Percentiles rank a stretch among this genome's conserved stretches.
Evolutionary conservation across 768 basidiomycete species (phyloP).

Genomic region (Pholiota conissans): DNA sequence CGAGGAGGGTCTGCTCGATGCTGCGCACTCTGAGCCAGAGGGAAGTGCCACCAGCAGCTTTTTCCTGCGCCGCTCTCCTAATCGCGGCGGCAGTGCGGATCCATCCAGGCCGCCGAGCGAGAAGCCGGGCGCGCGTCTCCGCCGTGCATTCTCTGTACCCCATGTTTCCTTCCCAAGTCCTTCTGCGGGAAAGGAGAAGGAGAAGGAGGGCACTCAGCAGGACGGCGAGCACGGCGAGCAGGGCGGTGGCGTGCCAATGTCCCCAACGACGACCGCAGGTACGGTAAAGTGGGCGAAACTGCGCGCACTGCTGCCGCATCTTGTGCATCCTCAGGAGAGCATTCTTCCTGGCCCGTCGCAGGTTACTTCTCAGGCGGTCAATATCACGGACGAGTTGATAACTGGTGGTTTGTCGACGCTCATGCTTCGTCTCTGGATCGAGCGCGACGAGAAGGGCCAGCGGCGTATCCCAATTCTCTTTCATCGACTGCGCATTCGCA

Average conservation of each 20-base stretch:
- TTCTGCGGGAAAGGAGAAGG: slow-evolving; percentile 15
- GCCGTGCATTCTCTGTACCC: slow-evolving; percentile 36
- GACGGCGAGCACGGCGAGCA: slow-evolving; percentile 9
- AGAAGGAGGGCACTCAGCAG: slow-evolving; percentile 15
- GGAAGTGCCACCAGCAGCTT: slow-evolving; percentile 5
- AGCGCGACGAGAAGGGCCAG: slow-evolving; percentile 82
- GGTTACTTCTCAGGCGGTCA: slow-evolving; percentile 55
- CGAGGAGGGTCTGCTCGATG: slow-evolving; percentile 1
- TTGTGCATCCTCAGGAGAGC: slow-evolving; percentile 37
- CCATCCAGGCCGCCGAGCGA: slow-evolving; percentile 6
- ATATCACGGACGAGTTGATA: slow-evolving; percentile 82
- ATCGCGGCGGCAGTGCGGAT: slow-evolving; percentile 14
- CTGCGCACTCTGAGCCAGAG: slow-evolving; percentile 14
- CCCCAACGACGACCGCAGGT: slow-evolving; percentile 10
- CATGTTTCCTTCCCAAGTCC: slow-evolving; percentile 16
- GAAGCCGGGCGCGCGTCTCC: slow-evolving; percentile 18
- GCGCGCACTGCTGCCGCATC: slow-evolving; percentile 62
- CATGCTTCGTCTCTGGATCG: slow-evolving; percentile 82
- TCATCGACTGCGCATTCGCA: slow-evolving; percentile 78
- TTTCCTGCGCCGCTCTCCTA: slow-evolving; percentile 10
- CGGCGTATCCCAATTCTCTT: slow-evolving; percentile 79
- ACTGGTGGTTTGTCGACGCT: slow-evolving; percentile 76
- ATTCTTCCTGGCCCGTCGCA: slow-evolving; percentile 44
- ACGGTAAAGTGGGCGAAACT: slow-evolving; percentile 61
- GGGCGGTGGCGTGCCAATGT: not conserved